Percentiles rank a stretch among this genome's conserved stretches.
phyloP scores from a whole-genome alignment of 495 filamentous ascomycete genomes.

The Thozetella sp. region DNA sequence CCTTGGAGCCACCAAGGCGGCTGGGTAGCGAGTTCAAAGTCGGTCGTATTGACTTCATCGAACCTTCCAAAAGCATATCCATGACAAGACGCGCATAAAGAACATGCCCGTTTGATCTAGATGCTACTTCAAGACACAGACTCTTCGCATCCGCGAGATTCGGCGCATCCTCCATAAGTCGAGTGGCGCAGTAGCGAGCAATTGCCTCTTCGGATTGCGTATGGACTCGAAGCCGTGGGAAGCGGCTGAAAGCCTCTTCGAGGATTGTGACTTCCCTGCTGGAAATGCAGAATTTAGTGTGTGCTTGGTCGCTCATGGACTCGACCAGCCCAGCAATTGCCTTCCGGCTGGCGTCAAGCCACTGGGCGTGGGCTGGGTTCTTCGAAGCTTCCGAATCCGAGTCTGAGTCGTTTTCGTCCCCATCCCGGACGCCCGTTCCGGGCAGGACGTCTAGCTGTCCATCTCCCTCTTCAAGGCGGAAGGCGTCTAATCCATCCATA shows the following conservation, averaged over 20 bases:
- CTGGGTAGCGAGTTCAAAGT: conserved; percentile 24
- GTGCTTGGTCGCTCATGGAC: conserved; percentile 23
- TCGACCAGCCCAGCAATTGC: conserved; percentile 23
- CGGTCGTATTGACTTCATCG: conserved; percentile 19
- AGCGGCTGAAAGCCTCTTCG: conserved; percentile 20
- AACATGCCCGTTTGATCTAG: conserved; percentile 27
- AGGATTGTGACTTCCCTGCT: conserved; percentile 25
- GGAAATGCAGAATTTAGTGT: conserved; percentile 22
- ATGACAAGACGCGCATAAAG: conserved; percentile 30
- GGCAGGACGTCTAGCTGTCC: too few relatives aligned
- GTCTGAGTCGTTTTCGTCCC: too few relatives aligned
- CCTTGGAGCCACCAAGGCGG: conserved; percentile 26
- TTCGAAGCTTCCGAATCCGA: conserved; percentile 7
- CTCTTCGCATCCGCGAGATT: conserved; percentile 24
- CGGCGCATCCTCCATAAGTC: conserved; percentile 27
- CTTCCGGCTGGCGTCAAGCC: conserved; percentile 20
- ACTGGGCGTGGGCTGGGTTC: conserved; percentile 24
- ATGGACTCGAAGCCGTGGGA: conserved; percentile 24
- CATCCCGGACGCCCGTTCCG: too few relatives aligned
- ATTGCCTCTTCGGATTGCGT: conserved; percentile 27
- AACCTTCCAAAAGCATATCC: conserved; percentile 28
- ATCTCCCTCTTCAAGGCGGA: conserved; percentile 29
- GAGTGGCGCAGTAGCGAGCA: conserved; percentile 25
- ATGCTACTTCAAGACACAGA: conserved; percentile 24
- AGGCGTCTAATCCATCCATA: conserved; percentile 30